Evolutionary conservation across 164 flowering plant species (phyloP), one percentile per base, ranked within the genome.

Genomic region (Sextonia rubra): DNA sequence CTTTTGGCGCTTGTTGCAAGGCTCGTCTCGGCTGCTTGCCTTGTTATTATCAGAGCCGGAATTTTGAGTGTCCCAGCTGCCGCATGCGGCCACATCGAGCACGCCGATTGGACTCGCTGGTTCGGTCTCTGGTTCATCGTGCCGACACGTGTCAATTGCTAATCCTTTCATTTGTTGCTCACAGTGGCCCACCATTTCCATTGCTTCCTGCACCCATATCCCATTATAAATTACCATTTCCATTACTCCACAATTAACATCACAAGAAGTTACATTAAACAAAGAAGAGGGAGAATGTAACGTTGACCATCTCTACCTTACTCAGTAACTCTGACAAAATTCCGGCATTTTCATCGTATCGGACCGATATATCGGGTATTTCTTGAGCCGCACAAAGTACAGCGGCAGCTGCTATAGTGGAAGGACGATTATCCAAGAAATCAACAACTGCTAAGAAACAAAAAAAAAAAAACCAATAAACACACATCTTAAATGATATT

Each of bases 121-220:
- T 67, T 80, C 68, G 26, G 62, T 27, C 60, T 44, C 79, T 7
- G 67, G 29, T n/a, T 73, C 69, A 60, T 62, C 56, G 30, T 76
- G 82, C 0, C 83, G 87, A 80, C 89, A 87, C 82, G 90, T 82
- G 86, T 84, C 89, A 9, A 82, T 61, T 71, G 87, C n/a, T 55
- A 83, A 85, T 72, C 81, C 83, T 81, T 81, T 82, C 86, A 89
- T 89, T 71, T 85, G 88, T 80, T 83, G 88, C 73, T 83, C 87
- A 86, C 93, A 89, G 86, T 86, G 81, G 77, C 77, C 82, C 78
- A 84, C 89, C 85, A 73, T 82, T 76, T 85, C 87, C 89, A 87
- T 74, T 66, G 56, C 70, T n/a, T 73, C 17, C 58, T 52, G 3
- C 58, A 15, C n/a, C 58, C n/a, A 52, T 14, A 15, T 52, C n/a